Base-by-base conservation (phyloP, 345 rosid genomes). In the Gossypium australe region DNA sequence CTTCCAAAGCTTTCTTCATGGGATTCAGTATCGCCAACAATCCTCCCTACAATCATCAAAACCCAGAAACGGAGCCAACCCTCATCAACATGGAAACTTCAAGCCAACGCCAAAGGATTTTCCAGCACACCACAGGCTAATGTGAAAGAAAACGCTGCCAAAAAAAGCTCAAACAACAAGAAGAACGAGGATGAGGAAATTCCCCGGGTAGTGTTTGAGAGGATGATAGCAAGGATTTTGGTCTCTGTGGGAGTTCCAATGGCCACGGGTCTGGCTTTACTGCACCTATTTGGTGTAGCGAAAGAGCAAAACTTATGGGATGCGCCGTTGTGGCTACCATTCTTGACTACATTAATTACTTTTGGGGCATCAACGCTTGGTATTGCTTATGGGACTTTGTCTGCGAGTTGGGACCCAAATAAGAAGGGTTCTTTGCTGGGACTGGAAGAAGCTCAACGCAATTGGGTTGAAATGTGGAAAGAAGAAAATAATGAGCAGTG, bases 401-500 rank as follows among this genome's bases (percentile, higher is more conserved):
- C 62, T 57, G 22, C 62, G 13, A 57, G 62, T 57, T 57, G 62
- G 62, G 62, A 57, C 62, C 14, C 62, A 1, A 14, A 57, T 34
- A 57, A 11, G 62, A 57, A 57, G 29, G 62, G 29, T 10, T 57
- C 62, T 24, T 22, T 57, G 62, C 62, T 57, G 62, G 62, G 62
- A 57, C 3, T 57, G 62, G 34, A 57, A 20, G 62, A 57, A 57
- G 62, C 62, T 11, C 62, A 57, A 57, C 62, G 62, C 62, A 57
- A 57, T 11, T 57, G 62, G 62, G 62, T 57, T 57, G 62, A 57
- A 57, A 22, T 57, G 62, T 57, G 62, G 62, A 57, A 57, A 57
- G 62, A 57, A 27, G 62, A 57, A 9, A 57, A 57, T 11, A 57
- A 57, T 22, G 62, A 16, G 29, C 11, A 22, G 29, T 22, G 27